Evolutionary conservation across 306 rosid genomes (phyloP), one percentile per base, ranked within the genome.

Genomic region (Comarum palustre): DNA sequence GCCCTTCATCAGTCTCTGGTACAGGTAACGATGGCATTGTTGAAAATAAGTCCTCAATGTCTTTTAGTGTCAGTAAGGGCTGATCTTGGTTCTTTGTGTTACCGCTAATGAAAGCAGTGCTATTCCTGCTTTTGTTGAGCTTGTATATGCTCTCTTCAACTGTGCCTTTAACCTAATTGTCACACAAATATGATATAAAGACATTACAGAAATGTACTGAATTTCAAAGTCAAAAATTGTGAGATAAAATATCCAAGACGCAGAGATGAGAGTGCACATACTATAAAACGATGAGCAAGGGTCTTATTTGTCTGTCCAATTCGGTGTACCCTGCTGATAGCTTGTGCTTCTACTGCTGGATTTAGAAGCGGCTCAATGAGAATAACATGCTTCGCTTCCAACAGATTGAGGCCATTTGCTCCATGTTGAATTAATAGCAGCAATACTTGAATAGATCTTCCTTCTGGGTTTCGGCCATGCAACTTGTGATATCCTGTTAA

Each of bases 311-410:
- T 70, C 78, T 89, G 97, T 58, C 96, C 96, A 7, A 91, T 91
- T n/a, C 97, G 95, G 80, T 91, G 98, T 12, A 94, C 96, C 22
- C 93, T 90, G 63, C 98, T 87, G 75, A 94, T 91, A 50, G 98
- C 97, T 84, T 91, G 97, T 66, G 97, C 97, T 81, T 94, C 98
- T 5, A 86, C 95, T 60, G 97, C 98, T 50, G 97, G 98, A 82
- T 94, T 94, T 64, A 94, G 97, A 42, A 94, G 82, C 3, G 97
- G 98, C 80, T 94, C 98, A 8, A 91, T 90, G 69, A 94, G 95
- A 71, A 94, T 85, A 66, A 91, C 98, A 80, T 91, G 96, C 52
- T 94, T 87, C 60, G 98, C 98, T 84, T 94, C 98, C 62, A 91
- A 78, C 72, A 94, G 97, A 85, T 94, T 94, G 70, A 91, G 95